Base-by-base conservation (phyloP, 495 filamentous ascomycete species). In the Hypoxylon perforatum region DNA sequence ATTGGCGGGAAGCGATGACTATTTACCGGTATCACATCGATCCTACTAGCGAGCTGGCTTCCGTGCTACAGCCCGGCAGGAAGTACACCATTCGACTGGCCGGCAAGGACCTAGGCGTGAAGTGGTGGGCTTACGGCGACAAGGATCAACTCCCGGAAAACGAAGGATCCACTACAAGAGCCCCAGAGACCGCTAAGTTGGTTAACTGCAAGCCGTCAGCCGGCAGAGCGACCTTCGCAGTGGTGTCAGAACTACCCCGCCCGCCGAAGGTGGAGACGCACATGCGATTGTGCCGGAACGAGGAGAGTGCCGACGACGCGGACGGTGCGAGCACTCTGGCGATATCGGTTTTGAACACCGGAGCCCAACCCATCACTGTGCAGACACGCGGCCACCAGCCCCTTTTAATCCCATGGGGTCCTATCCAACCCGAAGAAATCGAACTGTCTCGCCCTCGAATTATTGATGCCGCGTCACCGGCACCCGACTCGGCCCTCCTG, bases 121-220 rank as follows among this genome's bases (percentile, higher is more conserved):
- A 50, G 47, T 50, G 47, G 47, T 50, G 47, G 47, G 28, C 12
- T n/a, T 50, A 50, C 28, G 47, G 47, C 47, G 23, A 50, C 28
- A 11, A 47, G 23, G 52, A 53, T 25, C 63, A 66, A 41, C 50
- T 50, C 14, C 25, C 52, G 53, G 22, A 70, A 17, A 61, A 62
- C 19, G 30, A 53, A 23, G 33, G 17, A 12, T 46, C 9, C 38
- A 21, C 56, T 67, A 60, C 33, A 49, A 48, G 61, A 35, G 54
- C 48, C 38, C 67, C 56, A 19, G 66, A 70, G 65, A 53, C 62
- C 21, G 48, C 51, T 30, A 61, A 41, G 54, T 49, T 70, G 55
- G 63, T 70, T 55, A 70, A 67, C 55, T 66, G 66, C 66, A 70
- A 70, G 60, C 38, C 54, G 18, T 67, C 66, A 46, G 66, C 63